phyloP scores from a whole-genome alignment of 768 basidiomycete genomes.

The Collybia sordida region DNA sequence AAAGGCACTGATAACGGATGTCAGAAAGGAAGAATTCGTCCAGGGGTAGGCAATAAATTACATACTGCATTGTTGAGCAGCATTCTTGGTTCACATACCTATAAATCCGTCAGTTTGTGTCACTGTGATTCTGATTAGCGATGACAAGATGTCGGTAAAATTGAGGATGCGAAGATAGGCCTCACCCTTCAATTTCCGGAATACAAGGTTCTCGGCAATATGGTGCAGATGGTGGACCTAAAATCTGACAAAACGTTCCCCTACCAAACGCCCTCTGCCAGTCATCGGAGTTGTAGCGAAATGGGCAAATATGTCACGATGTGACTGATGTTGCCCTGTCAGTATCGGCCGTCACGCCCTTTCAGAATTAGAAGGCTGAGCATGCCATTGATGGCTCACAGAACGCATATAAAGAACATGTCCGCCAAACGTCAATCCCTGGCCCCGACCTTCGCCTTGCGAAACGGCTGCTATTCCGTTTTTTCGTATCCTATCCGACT shows the following conservation, averaged over 20 bases:
- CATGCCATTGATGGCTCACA: neutral
- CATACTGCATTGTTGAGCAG: too few species aligned
- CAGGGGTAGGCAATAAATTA: neutral
- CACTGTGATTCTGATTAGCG: neutral
- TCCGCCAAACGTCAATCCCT: constrained; percentile 10
- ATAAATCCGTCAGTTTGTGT: too few species aligned
- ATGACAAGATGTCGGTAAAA: neutral
- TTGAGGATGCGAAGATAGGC: too few species aligned
- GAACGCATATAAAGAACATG: constrained; percentile 17
- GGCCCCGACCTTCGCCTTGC: constrained; percentile 20
- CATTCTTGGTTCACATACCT: too few species aligned
- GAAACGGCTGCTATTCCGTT: constrained; percentile 16
- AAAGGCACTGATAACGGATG: constrained; percentile 14
- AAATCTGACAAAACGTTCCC: neutral
- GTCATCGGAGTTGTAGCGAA: neutral
- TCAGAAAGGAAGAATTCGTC: constrained; percentile 4
- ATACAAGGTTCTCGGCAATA: too few species aligned
- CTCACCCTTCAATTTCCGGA: too few species aligned
- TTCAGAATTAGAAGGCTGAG: neutral
- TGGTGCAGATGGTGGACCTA: too few species aligned
- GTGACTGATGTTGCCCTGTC: neutral
- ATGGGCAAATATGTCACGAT: neutral
- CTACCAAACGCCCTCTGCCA: neutral
- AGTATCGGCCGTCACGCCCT: neutral
- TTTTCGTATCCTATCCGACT: constrained; percentile 14